Percentiles rank a stretch among this genome's conserved stretches.
Conservation (phyloP, 306 rosid genomes). For the Quercus bicolor region DNA sequence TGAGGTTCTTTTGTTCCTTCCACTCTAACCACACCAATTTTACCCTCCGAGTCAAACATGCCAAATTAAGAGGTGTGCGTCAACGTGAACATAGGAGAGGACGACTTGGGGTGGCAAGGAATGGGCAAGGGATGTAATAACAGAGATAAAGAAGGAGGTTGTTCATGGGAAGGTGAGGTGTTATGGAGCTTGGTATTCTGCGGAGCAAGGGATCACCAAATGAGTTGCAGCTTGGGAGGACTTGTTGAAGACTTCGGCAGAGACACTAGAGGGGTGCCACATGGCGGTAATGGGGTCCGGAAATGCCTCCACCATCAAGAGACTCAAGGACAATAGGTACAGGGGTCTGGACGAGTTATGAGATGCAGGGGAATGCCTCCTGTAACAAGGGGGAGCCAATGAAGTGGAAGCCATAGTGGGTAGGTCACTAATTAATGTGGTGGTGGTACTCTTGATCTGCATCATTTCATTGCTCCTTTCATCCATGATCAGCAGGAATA, state of each 20-base stretch:
- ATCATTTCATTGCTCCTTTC: too few species aligned
- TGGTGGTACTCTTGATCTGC: too few species aligned
- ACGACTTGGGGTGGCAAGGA: neutral
- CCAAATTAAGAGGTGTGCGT: constrained; percentile 14
- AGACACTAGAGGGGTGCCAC: constrained; percentile 84
- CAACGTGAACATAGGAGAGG: neutral
- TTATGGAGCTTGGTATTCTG: constrained; percentile 91
- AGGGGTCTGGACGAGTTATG: constrained; percentile 71
- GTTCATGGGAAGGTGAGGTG: constrained; percentile 91
- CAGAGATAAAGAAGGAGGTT: constrained; percentile 52
- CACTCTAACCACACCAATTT: too few species aligned
- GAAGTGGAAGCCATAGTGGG: too few species aligned
- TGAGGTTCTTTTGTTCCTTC: too few species aligned
- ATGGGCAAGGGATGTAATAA: constrained; percentile 46
- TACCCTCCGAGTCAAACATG: too few species aligned
- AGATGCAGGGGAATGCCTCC: constrained; percentile 48
- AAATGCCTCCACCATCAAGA: constrained; percentile 75
- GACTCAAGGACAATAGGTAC: constrained; percentile 73
- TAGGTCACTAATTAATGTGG: too few species aligned
- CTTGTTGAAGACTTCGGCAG: constrained; percentile 84
- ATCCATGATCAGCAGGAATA: too few species aligned
- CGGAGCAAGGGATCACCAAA: constrained; percentile 81
- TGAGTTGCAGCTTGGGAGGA: constrained; percentile 81
- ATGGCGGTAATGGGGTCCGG: constrained; percentile 96
- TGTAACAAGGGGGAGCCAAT: too few species aligned